Evolutionary conservation across 2,329 filamentous ascomycete genomes (phyloP), one percentile per base, ranked within the genome.

Genomic region (Westerdykella aurantiaca): DNA sequence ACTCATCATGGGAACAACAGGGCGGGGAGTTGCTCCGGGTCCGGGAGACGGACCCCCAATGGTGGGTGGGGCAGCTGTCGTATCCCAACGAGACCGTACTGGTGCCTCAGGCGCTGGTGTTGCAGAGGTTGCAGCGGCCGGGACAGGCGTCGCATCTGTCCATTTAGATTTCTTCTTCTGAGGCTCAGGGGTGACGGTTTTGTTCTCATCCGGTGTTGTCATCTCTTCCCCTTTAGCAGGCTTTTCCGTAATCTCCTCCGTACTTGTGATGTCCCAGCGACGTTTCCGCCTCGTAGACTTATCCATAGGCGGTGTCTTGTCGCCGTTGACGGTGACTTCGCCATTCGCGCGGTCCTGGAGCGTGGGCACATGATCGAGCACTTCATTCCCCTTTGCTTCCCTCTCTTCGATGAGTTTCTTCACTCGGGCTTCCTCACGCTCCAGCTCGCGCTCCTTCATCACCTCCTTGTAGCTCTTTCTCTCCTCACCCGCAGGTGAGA

Each of bases 351-450:
- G 79, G 41, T 86, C 78, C 58, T 84, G 82, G 47, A 97, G 77
- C 5, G 81, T 88, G 21, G 90, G 80, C 63, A 83, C 71, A 62
- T 90, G 81, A 48, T 88, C 82, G 25, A 76, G 68, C 12, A 76
- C 73, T 35, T 74, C 80, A 58, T 81, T 78, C 51, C 77, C 75
- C 52, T 79, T 75, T 25, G 75, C 76, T 53, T 85, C 73, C 68
- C 86, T 86, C 39, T 93, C 85, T 54, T 86, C 81, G 50, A 98
- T 93, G 41, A 87, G 76, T 58, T 80, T 84, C 56, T 79, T 78
- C 31, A 98, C 85, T 50, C 91, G 81, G 58, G 91, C 87, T 70
- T 98, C 93, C 71, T 98, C 93, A 52, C 88, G 82, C 69, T 98
- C 91, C 9, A 97, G 69, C 56, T 98, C 91, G 42, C 89, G 85